Base-by-base conservation (phyloP, 1,139 yeast genomes). In the Pichia sp. region DNA sequence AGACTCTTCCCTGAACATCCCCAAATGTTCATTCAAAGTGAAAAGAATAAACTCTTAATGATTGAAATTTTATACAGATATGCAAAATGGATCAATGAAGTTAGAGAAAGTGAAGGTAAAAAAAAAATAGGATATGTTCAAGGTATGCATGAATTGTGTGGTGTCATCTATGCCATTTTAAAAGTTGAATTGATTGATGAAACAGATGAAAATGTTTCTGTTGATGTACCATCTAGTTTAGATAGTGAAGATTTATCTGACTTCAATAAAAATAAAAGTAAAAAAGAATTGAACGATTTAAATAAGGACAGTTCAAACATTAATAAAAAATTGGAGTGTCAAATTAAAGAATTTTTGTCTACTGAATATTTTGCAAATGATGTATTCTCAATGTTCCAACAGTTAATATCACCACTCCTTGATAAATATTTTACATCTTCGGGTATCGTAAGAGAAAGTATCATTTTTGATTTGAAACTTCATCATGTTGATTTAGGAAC, bases 91-190 rank as follows among this genome's bases (percentile, higher is more conserved):
- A 24, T 36, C 1, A 39, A 45, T 29, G 27, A 41, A 8, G 64
- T 72, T 42, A 75, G 76, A 51, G 57, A 55, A 16, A 65, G 69
- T n/a, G 35, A 39, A 19, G 41, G 37, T 4, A 33, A 35, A n/a
- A 45, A 45, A 32, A 31, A 37, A 34, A 14, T 45, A 6, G 74
- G 77, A 2, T 81, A 81, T 56, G 78, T 75, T 51, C 89, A 81
- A 54, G 89, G 89, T 0, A 66, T 76, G 47, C 89, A 81, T 59
- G 89, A 81, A 55, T 64, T 81, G 13, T 64, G 78, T 48, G 88
- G 86, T 1, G 56, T 79, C 43, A 63, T 81, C 2, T 79, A 70
- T 53, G 59, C 76, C 3, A 48, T 50, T 13, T 33, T 50, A 11
- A 38, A 40, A n/a, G 46, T 45, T 11, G 50, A 47, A 34, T 16